phyloP scores from a whole-genome alignment of 2,329 filamentous ascomycete species.

The Aspergillus carbonarius region DNA sequence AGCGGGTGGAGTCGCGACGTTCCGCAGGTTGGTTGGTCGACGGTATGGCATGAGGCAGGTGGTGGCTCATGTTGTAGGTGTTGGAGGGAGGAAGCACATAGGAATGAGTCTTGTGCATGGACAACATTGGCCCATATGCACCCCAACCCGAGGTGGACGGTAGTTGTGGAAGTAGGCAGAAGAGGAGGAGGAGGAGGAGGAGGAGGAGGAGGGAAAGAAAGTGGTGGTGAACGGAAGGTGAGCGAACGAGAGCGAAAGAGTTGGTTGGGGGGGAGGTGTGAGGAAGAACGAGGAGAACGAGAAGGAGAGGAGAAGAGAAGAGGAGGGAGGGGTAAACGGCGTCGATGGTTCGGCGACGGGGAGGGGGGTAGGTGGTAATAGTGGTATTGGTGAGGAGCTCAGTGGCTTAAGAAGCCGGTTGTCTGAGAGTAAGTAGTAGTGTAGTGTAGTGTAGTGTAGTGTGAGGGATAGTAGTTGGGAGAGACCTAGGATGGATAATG shows the following conservation, averaged over 20 bases:
- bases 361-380: not conserved
- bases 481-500: constrained; percentile 5
- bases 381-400: not conserved
- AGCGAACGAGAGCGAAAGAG: not conserved
- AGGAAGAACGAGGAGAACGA: not conserved
- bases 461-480: not conserved
- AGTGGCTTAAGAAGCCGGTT: not conserved
- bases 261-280: not conserved
- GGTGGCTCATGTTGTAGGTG: constrained; percentile 16
- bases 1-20: constrained; percentile 24
- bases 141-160: constrained; percentile 5
- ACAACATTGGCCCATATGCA: constrained; percentile 36
- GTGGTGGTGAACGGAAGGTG: not conserved
- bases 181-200: not conserved
- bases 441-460: not conserved
- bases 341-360: not conserved
- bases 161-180: not conserved
- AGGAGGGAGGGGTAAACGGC: not conserved
- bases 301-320: too few species aligned
- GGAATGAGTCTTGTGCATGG: constrained; percentile 37
- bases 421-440: not conserved
- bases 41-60: constrained; percentile 9
- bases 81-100: constrained; percentile 25
- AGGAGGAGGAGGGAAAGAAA: not conserved
- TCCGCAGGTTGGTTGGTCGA: constrained; percentile 9